These are phyloP conservation scores for Bruguiera parviflora DNA, from an alignment of 345 rosid genomes.

Conservation along the genomic window DNA sequence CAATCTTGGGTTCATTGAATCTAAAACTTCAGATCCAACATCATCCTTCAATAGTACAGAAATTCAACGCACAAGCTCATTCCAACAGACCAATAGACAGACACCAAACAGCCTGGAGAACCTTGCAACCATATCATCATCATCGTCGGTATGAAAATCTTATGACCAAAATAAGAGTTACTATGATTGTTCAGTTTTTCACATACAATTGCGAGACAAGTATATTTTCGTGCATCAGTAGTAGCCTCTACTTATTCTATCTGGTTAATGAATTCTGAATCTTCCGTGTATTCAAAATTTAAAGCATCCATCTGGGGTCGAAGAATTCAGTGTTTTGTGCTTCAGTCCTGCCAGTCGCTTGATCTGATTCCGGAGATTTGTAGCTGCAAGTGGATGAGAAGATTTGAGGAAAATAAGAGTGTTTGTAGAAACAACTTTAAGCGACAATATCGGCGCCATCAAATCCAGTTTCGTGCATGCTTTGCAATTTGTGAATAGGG, in stretches of 20 bases:
- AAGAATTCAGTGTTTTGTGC: constrained; percentile 21
- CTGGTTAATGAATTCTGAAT: not conserved
- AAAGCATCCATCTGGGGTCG: constrained; percentile 38
- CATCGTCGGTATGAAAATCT: too few relatives aligned
- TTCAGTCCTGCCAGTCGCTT: constrained; percentile 12
- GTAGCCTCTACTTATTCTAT: not conserved
- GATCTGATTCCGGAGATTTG: constrained; percentile 15
- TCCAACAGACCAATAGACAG: too few relatives aligned
- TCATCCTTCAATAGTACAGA: too few relatives aligned
- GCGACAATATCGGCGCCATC: not conserved
- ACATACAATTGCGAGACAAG: not conserved
- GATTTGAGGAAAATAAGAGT: not conserved
- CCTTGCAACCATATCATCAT: too few relatives aligned
- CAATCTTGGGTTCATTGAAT: too few relatives aligned
- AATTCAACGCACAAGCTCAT: too few relatives aligned
- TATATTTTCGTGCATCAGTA: not conserved
- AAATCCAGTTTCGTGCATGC: not conserved
- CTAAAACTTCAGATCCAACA: too few relatives aligned
- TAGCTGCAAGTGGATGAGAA: constrained; percentile 10
- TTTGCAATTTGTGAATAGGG: not conserved
- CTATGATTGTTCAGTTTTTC: too few relatives aligned
- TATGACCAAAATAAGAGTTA: too few relatives aligned
- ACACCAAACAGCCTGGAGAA: too few relatives aligned
- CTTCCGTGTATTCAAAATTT: not conserved
- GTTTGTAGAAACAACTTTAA: not conserved